Base-by-base conservation (phyloP, 208 protist genomes). In the Acanthamoeba sp. region DNA sequence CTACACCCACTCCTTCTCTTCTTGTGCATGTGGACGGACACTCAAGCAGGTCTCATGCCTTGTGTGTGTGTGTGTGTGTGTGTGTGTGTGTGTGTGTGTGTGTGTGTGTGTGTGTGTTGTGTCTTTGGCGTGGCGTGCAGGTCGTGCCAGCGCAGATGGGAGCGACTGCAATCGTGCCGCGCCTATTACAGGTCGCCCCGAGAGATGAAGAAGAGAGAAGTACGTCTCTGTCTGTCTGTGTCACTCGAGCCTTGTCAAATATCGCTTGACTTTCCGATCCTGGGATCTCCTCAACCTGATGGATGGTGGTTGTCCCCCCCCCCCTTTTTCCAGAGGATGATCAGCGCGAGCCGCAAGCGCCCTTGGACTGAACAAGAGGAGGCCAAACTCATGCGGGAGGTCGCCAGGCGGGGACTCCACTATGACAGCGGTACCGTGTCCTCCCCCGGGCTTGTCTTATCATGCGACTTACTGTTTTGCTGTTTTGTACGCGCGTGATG, bases 111-210 rank as follows among this genome's bases (percentile, higher is more conserved):
- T 62, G 55, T 27, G 12, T 27, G 27, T 16, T 34, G 27, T 38
- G 9, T 16, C 10, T 73, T 38, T n/a, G n/a, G n/a, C n/a, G n/a
- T n/a, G n/a, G n/a, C 10, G 16, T 57, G 78, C 48, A 87, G 78
- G 78, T 87, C 78, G 48, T 87, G 78, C 78, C n/a, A 87, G 78
- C 38, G 48, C 38, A n/a, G 29, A 27, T 87, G 78, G 78, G 5
- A 87, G 29, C 38, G 38, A 34, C 6, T 87, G 45, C 38, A 50
- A 24, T 1, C 20, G 40, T 87, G 32, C 78, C 78, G 45, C 24
- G n/a, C 45, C 42, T 87, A 59, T 22, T 87, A 87, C 78, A 59
- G 59, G n/a, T 87, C 78, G 45, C 78, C 78, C 78, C 27, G 34
- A 24, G n/a, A 87, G 78, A 6, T 87, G 48, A 12, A 57, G 78